A percentile compares a stretch with the other conserved stretches of the same genome.
phyloP scores from a whole-genome alignment of 768 basidiomycete species.

The Panellus pusillus region DNA sequence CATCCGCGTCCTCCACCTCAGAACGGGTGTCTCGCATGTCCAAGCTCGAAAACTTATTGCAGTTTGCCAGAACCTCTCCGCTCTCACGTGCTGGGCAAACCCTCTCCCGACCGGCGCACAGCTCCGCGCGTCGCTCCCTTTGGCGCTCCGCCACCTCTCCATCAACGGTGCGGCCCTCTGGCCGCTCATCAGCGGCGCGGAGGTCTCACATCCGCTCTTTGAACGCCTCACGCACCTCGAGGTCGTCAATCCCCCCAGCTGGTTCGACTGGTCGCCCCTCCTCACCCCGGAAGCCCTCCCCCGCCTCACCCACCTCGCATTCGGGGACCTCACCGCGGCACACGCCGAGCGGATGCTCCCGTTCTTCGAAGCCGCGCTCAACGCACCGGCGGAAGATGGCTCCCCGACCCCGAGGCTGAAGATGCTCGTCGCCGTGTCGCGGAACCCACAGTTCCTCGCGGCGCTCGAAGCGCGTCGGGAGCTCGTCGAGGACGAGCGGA shows the following conservation, averaged over 20 bases:
- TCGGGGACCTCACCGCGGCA: conserved; percentile 27
- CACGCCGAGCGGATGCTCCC: conserved; percentile 21
- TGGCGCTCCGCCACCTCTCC: conserved; percentile 4
- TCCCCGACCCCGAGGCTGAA: conserved; percentile 23
- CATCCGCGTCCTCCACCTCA: conserved; percentile 30
- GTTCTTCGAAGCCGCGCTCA: conserved; percentile 22
- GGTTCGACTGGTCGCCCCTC: conserved; percentile 30
- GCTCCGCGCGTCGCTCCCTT: conserved; percentile 6
- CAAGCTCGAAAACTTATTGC: conserved; percentile 25
- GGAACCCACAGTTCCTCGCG: conserved; percentile 20
- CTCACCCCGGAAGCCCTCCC: conserved; percentile 23
- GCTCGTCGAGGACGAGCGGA: conserved; percentile 25
- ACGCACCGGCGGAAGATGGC: conserved; percentile 1
- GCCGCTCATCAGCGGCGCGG: background rate
- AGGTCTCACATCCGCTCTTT: conserved; percentile 13
- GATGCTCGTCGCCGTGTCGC: conserved; percentile 28
- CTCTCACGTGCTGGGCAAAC: conserved; percentile 30
- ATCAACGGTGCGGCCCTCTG: conserved; percentile 10
- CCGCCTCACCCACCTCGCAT: conserved; percentile 32
- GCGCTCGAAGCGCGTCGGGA: conserved; percentile 5
- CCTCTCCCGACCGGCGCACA: conserved; percentile 7
- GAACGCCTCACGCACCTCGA: conserved; percentile 21
- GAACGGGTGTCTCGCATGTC: conserved; percentile 21
- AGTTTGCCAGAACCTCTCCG: conserved; percentile 26
- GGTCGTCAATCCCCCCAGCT: conserved; percentile 24